These are phyloP conservation scores for Magnolia officinalis DNA, from an alignment of 164 flowering plant genomes.

Conservation along the genomic window DNA sequence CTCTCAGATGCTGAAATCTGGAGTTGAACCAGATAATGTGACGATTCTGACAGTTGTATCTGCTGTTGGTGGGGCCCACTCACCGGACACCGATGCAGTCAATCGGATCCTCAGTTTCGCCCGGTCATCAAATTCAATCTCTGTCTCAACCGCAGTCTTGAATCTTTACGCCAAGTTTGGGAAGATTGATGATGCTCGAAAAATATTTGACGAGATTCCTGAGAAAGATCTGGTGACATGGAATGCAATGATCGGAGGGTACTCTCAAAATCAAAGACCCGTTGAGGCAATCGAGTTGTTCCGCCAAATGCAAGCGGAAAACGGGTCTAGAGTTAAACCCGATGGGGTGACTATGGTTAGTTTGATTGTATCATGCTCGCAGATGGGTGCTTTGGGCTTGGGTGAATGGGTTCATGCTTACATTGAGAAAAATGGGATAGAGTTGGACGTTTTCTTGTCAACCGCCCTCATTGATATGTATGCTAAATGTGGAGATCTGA, in stretches of 20 bases:
- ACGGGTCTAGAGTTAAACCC: conserved; percentile 6
- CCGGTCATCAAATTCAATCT: conserved; percentile 11
- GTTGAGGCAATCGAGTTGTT: conserved; percentile 18
- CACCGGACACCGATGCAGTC: conserved; percentile 8
- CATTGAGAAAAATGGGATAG: conserved; percentile 17
- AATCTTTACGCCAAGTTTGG: conserved; percentile 23
- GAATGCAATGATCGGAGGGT: conserved; percentile 24
- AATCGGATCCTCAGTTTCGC: conserved; percentile 10
- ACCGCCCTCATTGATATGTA: conserved; percentile 47
- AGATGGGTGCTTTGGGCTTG: conserved; percentile 19
- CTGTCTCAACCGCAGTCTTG: conserved; percentile 19
- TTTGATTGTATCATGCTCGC: conserved; percentile 15
- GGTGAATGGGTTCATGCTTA: conserved; percentile 23
- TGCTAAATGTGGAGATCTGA: conserved; percentile 40
- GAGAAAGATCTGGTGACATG: conserved; percentile 24
- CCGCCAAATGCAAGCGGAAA: conserved; percentile 15
- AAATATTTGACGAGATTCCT: conserved; percentile 17
- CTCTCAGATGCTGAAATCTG: conserved; percentile 13
- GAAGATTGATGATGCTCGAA: conserved; percentile 18
- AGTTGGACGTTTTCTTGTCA: conserved; percentile 15
- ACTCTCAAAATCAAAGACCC: conserved; percentile 17
- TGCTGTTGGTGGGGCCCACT: conserved; percentile 7
- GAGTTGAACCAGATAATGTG: conserved; percentile 13
- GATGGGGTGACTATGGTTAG: conserved; percentile 20
- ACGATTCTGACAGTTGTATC: conserved; percentile 20